Conservation (phyloP, 2,329 filamentous ascomycete species). For the Talaromyces albobiverticillius region DNA sequence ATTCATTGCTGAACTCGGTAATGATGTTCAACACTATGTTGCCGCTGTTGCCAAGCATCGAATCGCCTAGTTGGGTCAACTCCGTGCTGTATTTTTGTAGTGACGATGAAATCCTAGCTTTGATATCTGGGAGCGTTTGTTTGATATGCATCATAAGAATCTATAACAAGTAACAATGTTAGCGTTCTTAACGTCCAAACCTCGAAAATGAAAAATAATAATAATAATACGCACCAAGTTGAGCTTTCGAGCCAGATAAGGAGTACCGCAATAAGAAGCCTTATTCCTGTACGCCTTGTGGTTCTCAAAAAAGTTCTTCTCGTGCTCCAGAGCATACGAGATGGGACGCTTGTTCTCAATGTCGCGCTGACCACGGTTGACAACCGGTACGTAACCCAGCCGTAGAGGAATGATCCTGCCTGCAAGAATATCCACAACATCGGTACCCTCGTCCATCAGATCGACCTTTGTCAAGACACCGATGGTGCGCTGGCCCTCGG, state of each 20-base stretch:
- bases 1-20: conserved; percentile 97
- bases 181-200: neutral
- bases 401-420: conserved; percentile 94
- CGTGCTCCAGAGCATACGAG: conserved; percentile 81
- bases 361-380: conserved; percentile 95
- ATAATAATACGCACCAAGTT: conserved; percentile 75
- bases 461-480: conserved; percentile 98
- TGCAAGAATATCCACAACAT: conserved; percentile 97
- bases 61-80: conserved; percentile 79
- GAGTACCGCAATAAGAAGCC: conserved; percentile 96
- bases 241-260: conserved; percentile 92
- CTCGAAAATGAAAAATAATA: too few species aligned
- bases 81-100: conserved; percentile 87
- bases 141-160: conserved; percentile 99
- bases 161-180: conserved; percentile 31
- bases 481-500: conserved; percentile 95
- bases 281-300: conserved; percentile 99
- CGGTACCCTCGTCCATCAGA: conserved; percentile 97
- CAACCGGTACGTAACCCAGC: conserved; percentile 93
- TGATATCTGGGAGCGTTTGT: conserved; percentile 97
- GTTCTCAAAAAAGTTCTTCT: conserved; percentile 97
- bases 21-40: conserved; percentile 99
- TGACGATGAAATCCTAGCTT: conserved; percentile 90
- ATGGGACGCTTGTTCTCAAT: conserved; percentile 99
- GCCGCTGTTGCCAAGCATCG: conserved; percentile 89